These are phyloP conservation scores for Ogataea sp. DNA, from an alignment of 805 yeast genomes.

Conservation along the genomic window DNA sequence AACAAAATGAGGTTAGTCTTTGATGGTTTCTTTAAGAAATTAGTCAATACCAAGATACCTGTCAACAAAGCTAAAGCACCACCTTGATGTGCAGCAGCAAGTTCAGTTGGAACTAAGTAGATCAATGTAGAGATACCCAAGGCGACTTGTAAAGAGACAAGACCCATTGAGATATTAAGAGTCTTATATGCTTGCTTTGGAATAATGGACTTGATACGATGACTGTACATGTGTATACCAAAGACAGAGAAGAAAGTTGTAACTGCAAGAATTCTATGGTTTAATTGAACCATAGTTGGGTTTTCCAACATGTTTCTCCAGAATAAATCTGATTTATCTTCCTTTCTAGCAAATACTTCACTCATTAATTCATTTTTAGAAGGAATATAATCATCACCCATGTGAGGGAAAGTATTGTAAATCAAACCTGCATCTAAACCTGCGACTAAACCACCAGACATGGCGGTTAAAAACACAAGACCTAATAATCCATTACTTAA, in stretches of 20 bases:
- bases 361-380: conserved; percentile 71
- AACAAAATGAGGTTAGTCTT: conserved; percentile 21
- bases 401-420: conserved; percentile 92
- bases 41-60: conserved; percentile 54
- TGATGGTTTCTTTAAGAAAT: conserved; percentile 51
- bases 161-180: conserved; percentile 68
- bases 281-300: conserved; percentile 91
- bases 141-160: conserved; percentile 74
- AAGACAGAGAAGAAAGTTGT: conserved; percentile 68
- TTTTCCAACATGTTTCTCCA: conserved; percentile 94
- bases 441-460: conserved; percentile 98
- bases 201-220: conserved; percentile 41
- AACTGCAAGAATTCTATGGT: conserved; percentile 79
- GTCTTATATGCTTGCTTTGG: conserved; percentile 52
- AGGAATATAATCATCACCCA: conserved; percentile 85
- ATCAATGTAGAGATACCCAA: conserved; percentile 82
- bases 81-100: conserved; percentile 96
- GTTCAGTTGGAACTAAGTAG: conserved; percentile 83
- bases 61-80: conserved; percentile 90
- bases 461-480: conserved; percentile 79
- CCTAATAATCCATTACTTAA: conserved; percentile 49
- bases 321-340: conserved; percentile 63
- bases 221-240: conserved; percentile 64
- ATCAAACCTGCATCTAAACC: conserved; percentile 97
- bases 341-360: conserved; percentile 57